Base-by-base conservation (phyloP, 345 rosid genomes). In the Diplotaxis tenuifolia region DNA sequence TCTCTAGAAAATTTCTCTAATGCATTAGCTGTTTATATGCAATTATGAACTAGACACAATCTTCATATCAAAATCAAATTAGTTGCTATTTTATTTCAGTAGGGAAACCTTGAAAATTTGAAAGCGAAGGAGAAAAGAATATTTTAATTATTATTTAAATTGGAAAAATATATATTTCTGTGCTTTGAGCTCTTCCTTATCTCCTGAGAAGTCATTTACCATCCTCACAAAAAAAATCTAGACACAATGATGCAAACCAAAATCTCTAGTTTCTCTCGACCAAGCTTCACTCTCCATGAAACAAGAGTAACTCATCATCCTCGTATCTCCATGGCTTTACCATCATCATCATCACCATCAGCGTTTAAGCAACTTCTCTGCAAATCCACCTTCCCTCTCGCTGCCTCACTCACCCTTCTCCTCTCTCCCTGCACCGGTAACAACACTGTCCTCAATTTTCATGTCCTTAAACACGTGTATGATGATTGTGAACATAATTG, bases 361-460 rank as follows among this genome's bases (percentile, higher is more conserved):
- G 61, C 71, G 5, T 70, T 76, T 71, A 61, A 14, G 56, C 53
- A 53, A 22, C 34, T 72, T 32, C 70, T 83, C 49, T 79, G 25
- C 72, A 83, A 83, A 25, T 81, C 89, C 22, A 58, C 82, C 57
- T 54, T 79, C 61, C 93, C 97, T 75, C 47, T 90, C 47, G 89
- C 87, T 71, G 89, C 87, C 81, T 86, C 98, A 28, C 80, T 81
- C 71, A 82, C 88, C 71, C 75, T 93, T 49, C 82, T 93, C 76
- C 82, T 90, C 72, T 85, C 88, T 53, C 86, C 96, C 23, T 50
- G 55, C 74, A 83, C 96, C 59, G 98, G 98, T 90, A 77, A 54
- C 49, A 3, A 25, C 52, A 11, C 21, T 21, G 12, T 18, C 56
- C 38, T 18, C 58, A 36, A 19, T 21, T 9, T 56, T 45, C 14